These are phyloP conservation scores for Pyrenula massariospora DNA, from an alignment of 495 filamentous ascomycete genomes.

Conservation along the genomic window DNA sequence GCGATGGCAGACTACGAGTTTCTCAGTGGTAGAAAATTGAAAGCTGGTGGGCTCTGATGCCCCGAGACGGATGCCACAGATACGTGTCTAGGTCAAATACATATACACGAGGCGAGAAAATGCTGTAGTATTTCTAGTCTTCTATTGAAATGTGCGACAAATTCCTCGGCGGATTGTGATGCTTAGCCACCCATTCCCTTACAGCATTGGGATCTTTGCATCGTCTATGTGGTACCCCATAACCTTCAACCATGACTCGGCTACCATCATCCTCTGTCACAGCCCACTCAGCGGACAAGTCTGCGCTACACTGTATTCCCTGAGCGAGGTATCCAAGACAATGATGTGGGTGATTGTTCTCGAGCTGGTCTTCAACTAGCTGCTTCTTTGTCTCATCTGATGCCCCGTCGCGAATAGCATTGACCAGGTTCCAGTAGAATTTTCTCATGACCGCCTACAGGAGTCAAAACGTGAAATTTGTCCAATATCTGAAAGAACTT, in stretches of 20 bases:
- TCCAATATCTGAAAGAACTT: no score
- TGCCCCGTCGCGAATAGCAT: background rate
- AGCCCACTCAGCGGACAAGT: background rate
- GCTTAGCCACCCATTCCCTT: background rate
- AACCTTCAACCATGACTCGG: background rate
- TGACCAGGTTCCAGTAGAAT: background rate
- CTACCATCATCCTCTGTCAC: background rate
- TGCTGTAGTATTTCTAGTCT: background rate
- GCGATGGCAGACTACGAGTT: conserved; percentile 37
- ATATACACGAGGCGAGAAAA: no score
- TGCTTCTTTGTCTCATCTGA: background rate
- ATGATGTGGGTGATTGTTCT: background rate
- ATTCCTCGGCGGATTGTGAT: background rate
- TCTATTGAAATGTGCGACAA: background rate
- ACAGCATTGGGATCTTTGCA: background rate
- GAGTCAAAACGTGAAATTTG: no score
- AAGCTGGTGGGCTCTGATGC: background rate
- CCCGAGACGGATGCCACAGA: no score
- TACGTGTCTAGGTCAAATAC: no score
- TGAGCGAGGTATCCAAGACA: background rate
- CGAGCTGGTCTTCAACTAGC: background rate
- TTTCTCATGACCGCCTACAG: background rate
- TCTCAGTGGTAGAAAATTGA: conserved; percentile 23
- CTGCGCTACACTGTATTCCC: background rate
- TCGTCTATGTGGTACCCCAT: background rate